phyloP scores from a whole-genome alignment of 1,284 basidiomycete species.

The Apiotrichum domesticum region DNA sequence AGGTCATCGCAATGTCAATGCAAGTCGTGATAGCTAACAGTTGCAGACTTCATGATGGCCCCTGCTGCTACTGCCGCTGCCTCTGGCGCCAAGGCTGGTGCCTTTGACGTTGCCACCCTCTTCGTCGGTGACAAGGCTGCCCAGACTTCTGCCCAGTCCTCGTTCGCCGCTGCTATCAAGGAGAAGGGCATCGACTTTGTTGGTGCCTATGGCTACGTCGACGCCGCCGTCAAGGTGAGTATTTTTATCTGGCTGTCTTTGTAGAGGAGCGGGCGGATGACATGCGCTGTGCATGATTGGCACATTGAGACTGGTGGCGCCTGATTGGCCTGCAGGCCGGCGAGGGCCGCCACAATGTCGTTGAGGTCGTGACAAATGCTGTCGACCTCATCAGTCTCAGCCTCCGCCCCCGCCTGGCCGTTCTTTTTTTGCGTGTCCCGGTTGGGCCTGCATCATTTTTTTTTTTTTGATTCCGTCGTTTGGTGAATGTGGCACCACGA shows the following conservation, averaged over 20 bases:
- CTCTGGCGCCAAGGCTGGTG: conserved; percentile 36
- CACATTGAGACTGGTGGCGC: too few relatives aligned
- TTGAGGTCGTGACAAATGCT: too few relatives aligned
- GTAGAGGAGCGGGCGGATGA: too few relatives aligned
- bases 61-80: conserved; percentile 41
- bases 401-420: too few relatives aligned
- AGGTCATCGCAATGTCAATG: too few relatives aligned
- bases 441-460: too few relatives aligned
- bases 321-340: too few relatives aligned
- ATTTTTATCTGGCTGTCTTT: too few relatives aligned
- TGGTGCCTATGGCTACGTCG: conserved; percentile 66
- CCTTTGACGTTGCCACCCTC: conserved; percentile 46
- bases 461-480: background rate
- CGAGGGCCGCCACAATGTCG: too few relatives aligned
- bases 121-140: conserved; percentile 50
- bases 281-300: too few relatives aligned
- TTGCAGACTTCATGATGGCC: conserved; percentile 34
- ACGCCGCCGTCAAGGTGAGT: conserved; percentile 66
- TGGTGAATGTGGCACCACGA: background rate
- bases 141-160: conserved; percentile 62
- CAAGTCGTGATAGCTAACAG: background rate
- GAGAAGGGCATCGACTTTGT: conserved; percentile 82
- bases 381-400: too few relatives aligned
- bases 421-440: too few relatives aligned
- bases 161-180: conserved; percentile 67